phyloP scores from a whole-genome alignment of 192 early-diverging fungal species.

The Rhizophagus prolifer region DNA sequence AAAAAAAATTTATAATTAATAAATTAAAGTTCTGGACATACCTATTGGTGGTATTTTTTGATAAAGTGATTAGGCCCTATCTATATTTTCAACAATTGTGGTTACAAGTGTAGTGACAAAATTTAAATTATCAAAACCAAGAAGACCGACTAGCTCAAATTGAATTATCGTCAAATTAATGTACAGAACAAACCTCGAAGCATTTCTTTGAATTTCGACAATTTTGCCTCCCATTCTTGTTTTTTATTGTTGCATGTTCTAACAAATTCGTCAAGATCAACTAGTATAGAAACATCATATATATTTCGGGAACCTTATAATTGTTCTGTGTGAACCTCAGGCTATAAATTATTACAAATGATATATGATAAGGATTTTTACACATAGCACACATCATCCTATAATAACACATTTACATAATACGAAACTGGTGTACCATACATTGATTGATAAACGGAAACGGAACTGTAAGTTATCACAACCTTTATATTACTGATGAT shows the following conservation, averaged over 20 bases:
- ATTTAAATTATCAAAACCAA: conserved; percentile 73
- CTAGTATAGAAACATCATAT: too few relatives aligned
- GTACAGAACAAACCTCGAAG: not conserved
- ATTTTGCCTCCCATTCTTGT: conserved; percentile 4
- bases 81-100: conserved; percentile 64
- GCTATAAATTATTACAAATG: too few relatives aligned
- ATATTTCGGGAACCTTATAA: too few relatives aligned
- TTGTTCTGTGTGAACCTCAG: too few relatives aligned
- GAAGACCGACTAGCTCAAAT: conserved; percentile 62
- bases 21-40: conserved; percentile 26
- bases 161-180: conserved; percentile 61
- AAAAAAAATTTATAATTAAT: conserved; percentile 16
- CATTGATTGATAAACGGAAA: too few relatives aligned
- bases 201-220: conserved; percentile 12
- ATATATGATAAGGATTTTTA: too few relatives aligned
- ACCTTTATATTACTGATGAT: too few relatives aligned
- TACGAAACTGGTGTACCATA: too few relatives aligned
- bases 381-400: too few relatives aligned
- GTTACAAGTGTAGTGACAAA: conserved; percentile 61
- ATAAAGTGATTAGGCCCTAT: conserved; percentile 38
- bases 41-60: not conserved
- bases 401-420: too few relatives aligned
- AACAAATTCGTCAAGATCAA: conserved; percentile 15
- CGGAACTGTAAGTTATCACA: too few relatives aligned
- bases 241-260: not conserved